Conservation (phyloP, 169 alveolate species). For the Plasmodium adleri region DNA sequence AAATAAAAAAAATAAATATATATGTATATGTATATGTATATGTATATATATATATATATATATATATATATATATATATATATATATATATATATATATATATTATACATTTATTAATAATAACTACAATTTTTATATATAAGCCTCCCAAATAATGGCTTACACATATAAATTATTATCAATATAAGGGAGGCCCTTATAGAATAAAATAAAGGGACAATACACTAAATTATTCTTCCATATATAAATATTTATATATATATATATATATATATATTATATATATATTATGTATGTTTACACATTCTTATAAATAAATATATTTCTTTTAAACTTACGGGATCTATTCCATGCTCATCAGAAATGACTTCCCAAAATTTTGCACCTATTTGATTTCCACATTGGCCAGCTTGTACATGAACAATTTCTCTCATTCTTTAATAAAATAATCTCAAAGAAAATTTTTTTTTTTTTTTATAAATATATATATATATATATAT, state of each 20-base stretch:
- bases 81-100: background rate
- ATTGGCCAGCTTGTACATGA: constrained; percentile 99
- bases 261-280: constrained; percentile 14
- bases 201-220: background rate
- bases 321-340: constrained; percentile 83
- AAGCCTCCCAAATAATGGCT: too few relatives aligned
- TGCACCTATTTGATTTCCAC: constrained; percentile 99
- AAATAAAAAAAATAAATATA: background rate
- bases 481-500: background rate
- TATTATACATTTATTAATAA: background rate
- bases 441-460: constrained; percentile 20
- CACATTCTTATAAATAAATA: constrained; percentile 4
- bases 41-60: background rate
- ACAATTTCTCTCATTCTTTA: constrained; percentile 98
- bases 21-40: background rate
- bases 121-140: too few relatives aligned
- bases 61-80: background rate
- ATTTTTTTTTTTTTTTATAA: background rate
- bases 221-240: background rate
- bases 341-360: constrained; percentile 99
- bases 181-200: too few relatives aligned
- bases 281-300: background rate
- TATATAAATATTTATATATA: constrained; percentile 7
- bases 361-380: constrained; percentile 99
- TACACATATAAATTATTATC: too few relatives aligned